phyloP scores from a whole-genome alignment of 495 filamentous ascomycete genomes.

The Entonaema liquescens region DNA sequence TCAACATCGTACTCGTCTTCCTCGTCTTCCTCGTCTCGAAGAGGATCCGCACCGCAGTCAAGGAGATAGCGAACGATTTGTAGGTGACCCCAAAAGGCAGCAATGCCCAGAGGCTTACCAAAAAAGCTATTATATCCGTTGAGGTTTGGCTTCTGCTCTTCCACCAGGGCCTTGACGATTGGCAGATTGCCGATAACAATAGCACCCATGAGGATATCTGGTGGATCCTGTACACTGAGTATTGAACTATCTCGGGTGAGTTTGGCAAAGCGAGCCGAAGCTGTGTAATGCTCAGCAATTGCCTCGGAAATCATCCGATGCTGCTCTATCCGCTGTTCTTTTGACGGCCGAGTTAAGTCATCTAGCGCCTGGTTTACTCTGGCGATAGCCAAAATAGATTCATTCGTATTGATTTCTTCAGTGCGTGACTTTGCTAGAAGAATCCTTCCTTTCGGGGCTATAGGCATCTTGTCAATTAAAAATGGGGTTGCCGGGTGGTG shows the following conservation, averaged over 20 bases:
- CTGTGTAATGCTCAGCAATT: too few relatives aligned
- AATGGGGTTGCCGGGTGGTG: neutral
- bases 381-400: neutral
- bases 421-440: constrained; percentile 10
- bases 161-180: constrained; percentile 1
- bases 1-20: neutral
- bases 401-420: neutral
- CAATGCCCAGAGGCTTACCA: constrained; percentile 5
- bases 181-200: constrained; percentile 19
- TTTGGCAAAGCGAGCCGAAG: too few relatives aligned
- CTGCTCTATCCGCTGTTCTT: neutral
- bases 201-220: constrained; percentile 10
- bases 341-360: neutral
- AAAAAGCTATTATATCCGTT: constrained; percentile 10
- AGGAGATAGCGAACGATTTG: constrained; percentile 19
- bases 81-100: constrained; percentile 8
- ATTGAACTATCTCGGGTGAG: too few relatives aligned
- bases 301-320: constrained; percentile 18
- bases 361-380: constrained; percentile 16
- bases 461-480: neutral
- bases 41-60: neutral
- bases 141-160: neutral
- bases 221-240: too few relatives aligned
- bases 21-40: too few relatives aligned
- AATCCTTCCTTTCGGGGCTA: neutral